A percentile compares a stretch with the other conserved stretches of the same genome.
phyloP scores from a whole-genome alignment of 176 grass and related monocot genomes.

The Elymus sibiricus region DNA sequence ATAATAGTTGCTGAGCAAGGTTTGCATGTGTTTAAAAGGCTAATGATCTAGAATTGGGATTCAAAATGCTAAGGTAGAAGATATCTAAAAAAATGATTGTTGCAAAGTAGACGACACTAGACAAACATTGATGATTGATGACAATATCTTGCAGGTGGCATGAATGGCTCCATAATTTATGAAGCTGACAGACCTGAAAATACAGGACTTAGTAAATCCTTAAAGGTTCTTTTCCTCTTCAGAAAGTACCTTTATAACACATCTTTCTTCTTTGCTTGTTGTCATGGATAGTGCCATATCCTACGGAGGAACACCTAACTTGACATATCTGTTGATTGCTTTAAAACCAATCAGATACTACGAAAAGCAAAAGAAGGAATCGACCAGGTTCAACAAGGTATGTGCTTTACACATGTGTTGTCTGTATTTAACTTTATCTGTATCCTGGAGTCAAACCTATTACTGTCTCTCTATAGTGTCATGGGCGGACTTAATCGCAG shows the following conservation, averaged over 20 bases:
- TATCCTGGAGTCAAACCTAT: conserved; percentile 18
- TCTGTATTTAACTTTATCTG: conserved; percentile 6
- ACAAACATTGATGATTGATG: conserved; percentile 24
- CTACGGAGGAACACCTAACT: neutral
- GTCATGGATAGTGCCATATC: conserved; percentile 7
- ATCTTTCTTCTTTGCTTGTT: conserved; percentile 11
- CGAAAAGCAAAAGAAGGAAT: conserved; percentile 77
- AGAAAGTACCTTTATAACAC: neutral
- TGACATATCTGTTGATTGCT: conserved; percentile 8
- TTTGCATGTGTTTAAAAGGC: neutral
- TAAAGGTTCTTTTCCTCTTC: conserved; percentile 50
- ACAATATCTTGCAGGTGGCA: conserved; percentile 67
- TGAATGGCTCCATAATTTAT: conserved; percentile 96
- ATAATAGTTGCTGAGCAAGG: neutral
- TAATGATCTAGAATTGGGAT: neutral
- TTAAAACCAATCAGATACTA: conserved; percentile 60
- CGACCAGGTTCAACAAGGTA: conserved; percentile 65
- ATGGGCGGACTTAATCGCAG: conserved; percentile 96
- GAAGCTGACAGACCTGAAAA: conserved; percentile 94
- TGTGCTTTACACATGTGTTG: conserved; percentile 10
- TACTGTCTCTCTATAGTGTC: conserved; percentile 53
- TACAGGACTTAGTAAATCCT: conserved; percentile 70
- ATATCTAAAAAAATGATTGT: neutral
- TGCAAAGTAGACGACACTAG: conserved; percentile 1
- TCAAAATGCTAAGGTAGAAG: neutral